Percentiles rank a stretch among this genome's conserved stretches.
Evolutionary conservation across 176 grass and related monocot species (phyloP).

Genomic region (Areca catechu): DNA sequence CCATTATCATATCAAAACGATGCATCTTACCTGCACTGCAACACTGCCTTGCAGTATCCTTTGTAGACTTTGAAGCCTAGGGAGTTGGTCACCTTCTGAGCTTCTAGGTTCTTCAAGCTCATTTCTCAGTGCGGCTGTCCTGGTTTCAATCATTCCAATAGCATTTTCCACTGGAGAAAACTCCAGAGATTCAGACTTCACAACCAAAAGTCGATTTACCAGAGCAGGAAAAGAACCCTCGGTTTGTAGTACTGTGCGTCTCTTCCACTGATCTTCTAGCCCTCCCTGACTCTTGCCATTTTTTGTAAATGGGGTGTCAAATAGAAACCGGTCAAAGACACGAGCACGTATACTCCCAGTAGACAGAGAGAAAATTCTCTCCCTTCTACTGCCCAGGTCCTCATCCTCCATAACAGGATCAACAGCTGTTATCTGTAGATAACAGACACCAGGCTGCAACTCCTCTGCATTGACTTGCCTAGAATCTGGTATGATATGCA

Average conservation of each 20-base stretch:
- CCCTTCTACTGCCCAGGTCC: conserved; percentile 84
- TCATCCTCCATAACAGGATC: conserved; percentile 99
- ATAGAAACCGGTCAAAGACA: conserved; percentile 89
- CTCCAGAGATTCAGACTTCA: conserved; percentile 86
- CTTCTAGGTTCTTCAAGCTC: conserved; percentile 96
- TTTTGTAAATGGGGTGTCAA: conserved; percentile 96
- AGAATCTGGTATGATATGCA: conserved; percentile 97
- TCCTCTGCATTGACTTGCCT: conserved; percentile 95
- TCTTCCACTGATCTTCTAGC: conserved; percentile 97
- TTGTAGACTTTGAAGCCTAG: conserved; percentile 94
- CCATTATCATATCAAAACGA: too few species aligned
- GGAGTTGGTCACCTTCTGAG: conserved; percentile 90
- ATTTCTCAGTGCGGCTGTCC: conserved; percentile 89
- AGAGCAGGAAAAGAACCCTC: conserved; percentile 92
- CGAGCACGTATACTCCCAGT: conserved; percentile 75
- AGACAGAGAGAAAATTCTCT: conserved; percentile 87
- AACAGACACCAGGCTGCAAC: conserved; percentile 80
- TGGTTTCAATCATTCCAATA: conserved; percentile 99
- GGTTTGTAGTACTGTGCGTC: conserved; percentile 81
- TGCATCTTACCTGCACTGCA: conserved; percentile 76
- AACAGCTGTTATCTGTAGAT: conserved; percentile 96
- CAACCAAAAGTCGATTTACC: conserved; percentile 78
- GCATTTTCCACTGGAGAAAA: conserved; percentile 98
- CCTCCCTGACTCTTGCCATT: conserved; percentile 98
- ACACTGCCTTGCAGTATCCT: conserved; percentile 99